Conservation (phyloP, 768 basidiomycete genomes). For the Tephrocybe rancida region DNA sequence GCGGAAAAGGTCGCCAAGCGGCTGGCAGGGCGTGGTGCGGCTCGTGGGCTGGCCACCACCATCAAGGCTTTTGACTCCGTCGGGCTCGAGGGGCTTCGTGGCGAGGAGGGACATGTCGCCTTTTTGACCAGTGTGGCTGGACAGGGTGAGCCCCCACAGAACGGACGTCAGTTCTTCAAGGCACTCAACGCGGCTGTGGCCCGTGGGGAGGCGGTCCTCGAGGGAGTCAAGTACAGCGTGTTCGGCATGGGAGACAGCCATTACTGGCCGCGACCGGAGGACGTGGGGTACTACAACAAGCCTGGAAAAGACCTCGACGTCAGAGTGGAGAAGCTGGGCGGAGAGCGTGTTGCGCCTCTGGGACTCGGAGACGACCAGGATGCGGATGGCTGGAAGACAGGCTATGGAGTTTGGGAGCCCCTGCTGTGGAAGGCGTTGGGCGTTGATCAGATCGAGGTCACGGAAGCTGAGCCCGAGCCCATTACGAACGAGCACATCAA, state of each 20-base stretch:
- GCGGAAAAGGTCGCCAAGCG: slow-evolving; percentile 98
- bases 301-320: slow-evolving; percentile 88
- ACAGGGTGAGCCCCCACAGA: slow-evolving; percentile 97
- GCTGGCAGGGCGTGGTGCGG: slow-evolving; percentile 78
- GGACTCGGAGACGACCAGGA: slow-evolving; percentile 98
- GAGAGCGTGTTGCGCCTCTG: slow-evolving; percentile 68
- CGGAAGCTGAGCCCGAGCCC: slow-evolving; percentile 91
- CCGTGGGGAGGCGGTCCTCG: slow-evolving; percentile 59
- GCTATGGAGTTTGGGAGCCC: slow-evolving; percentile 96
- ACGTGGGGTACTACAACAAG: slow-evolving; percentile 98
- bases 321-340: slow-evolving; percentile 79
- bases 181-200: slow-evolving; percentile 68
- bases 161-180: slow-evolving; percentile 90
- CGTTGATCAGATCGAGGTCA: slow-evolving; percentile 85
- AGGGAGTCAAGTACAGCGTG: slow-evolving; percentile 75
- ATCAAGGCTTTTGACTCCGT: slow-evolving; percentile 82
- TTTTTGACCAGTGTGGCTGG: slow-evolving; percentile 94
- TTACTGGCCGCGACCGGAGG: slow-evolving; percentile 98
- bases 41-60: slow-evolving; percentile 78
- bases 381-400: slow-evolving; percentile 93
- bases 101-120: slow-evolving; percentile 71
- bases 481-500: slow-evolving; percentile 99
- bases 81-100: slow-evolving; percentile 69
- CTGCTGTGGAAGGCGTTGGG: slow-evolving; percentile 92
- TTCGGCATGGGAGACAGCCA: slow-evolving; percentile 98